These are phyloP conservation scores for Phialocephala sp. DNA, from an alignment of 2,329 filamentous ascomycete genomes.

Conservation along the genomic window DNA sequence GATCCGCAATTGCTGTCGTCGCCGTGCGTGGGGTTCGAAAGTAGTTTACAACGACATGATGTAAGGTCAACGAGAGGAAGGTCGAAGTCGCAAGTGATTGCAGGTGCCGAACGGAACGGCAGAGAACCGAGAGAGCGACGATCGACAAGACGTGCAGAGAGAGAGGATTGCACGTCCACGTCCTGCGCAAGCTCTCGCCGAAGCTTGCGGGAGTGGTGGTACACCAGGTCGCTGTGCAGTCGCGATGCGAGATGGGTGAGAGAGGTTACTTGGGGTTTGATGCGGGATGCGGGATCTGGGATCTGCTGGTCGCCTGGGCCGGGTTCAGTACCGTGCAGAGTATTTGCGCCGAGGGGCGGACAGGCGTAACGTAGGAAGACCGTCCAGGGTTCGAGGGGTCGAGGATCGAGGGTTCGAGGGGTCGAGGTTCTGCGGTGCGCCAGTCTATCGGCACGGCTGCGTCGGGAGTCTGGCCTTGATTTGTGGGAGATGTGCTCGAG, in stretches of 20 bases:
- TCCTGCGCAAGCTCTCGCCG: no score
- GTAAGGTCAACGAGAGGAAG: not conserved
- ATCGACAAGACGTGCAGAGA: slow-evolving; percentile 9
- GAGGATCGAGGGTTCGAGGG: no score
- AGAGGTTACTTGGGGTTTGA: slow-evolving; percentile 3
- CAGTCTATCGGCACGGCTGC: not conserved
- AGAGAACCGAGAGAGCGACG: not conserved
- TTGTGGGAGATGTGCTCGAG: not conserved
- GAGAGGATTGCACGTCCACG: not conserved
- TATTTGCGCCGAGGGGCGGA: not conserved
- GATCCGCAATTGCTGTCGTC: not conserved
- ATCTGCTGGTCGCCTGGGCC: no score
- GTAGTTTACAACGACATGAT: not conserved
- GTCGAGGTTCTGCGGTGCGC: not conserved
- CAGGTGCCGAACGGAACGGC: not conserved
- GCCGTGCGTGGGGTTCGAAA: not conserved
- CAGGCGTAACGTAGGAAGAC: not conserved
- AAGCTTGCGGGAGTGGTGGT: no score
- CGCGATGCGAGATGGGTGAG: not conserved
- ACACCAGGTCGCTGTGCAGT: not conserved
- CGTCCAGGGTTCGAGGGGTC: not conserved
- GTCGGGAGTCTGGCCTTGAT: not conserved
- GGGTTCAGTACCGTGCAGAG: no score
- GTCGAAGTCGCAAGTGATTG: not conserved
- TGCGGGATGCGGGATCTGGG: not conserved